Percentiles rank a stretch among this genome's conserved stretches.
phyloP scores from a whole-genome alignment of 495 filamentous ascomycete species.

The Eremomyces bilateralis region DNA sequence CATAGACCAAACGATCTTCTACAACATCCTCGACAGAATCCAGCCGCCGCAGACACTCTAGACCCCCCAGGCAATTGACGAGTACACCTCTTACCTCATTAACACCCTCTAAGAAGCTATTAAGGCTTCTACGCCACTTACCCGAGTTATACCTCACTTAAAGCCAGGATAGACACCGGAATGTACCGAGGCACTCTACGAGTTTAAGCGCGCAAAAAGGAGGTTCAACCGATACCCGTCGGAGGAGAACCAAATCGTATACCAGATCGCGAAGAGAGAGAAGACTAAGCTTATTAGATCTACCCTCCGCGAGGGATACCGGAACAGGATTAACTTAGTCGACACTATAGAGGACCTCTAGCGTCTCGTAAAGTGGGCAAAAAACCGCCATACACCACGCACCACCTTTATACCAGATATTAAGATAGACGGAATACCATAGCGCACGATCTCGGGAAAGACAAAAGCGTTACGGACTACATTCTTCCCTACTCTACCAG shows the following conservation, averaged over 20 bases:
- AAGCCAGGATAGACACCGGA: too few relatives aligned
- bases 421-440: not conserved
- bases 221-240: not conserved
- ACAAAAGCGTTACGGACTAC: slow-evolving; percentile 5
- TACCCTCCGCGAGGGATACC: too few relatives aligned
- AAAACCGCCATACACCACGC: not conserved
- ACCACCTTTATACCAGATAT: not conserved
- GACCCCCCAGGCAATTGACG: too few relatives aligned
- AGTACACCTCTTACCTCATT: not conserved
- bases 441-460: slow-evolving; percentile 5
- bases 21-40: too few relatives aligned
- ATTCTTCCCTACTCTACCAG: slow-evolving; percentile 13
- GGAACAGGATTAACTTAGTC: too few relatives aligned
- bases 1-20: too few relatives aligned
- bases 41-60: too few relatives aligned
- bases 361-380: slow-evolving; percentile 3
- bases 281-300: not conserved
- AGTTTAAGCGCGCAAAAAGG: slow-evolving; percentile 1
- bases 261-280: too few relatives aligned
- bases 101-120: slow-evolving; percentile 2
- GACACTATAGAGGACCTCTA: slow-evolving; percentile 1
- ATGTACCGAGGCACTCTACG: too few relatives aligned
- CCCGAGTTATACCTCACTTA: not conserved
- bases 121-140: slow-evolving; percentile 1
- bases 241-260: too few relatives aligned